Base-by-base conservation (phyloP, 2,329 filamentous ascomycete genomes). In the Tetracladium maxilliforme region DNA sequence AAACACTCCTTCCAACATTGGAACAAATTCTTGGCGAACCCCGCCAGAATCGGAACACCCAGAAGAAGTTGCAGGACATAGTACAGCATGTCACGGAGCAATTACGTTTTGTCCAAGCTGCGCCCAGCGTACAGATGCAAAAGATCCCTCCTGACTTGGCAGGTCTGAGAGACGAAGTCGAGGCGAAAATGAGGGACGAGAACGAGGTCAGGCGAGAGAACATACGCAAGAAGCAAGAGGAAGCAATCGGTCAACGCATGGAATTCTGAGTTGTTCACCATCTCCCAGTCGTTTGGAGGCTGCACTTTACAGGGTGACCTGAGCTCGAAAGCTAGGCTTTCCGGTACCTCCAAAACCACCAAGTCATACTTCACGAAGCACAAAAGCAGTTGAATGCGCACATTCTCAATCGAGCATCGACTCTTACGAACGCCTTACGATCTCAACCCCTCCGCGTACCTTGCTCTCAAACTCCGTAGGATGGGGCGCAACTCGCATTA, bases 1-100 rank as follows among this genome's bases (percentile, higher is more conserved):
- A 90, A 33, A 65, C 76, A 14, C 66, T 98, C 10, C 90, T 94
- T 44, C 90, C 90, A 1, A 77, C 80, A 4, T 65, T 95, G n/a
- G 70, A 79, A 40, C 64, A 76, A 44, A 70, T 74, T 21, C 45
- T 75, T 20, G 64, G 66, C 10, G 77, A 87, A 38, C 64, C 65
- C 23, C 58, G 67, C 26, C 71, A 75, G 42, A 94, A 94, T 45
- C 70, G 77, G 40, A 92, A 93, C 41, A 66, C 79, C 6, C 61
- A 68, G 24, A 77, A 84, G 41, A 78, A 82, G 32, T 57, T 93
- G 11, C 61, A 74, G 23, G 72, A 76, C 17, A 75, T 93, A 21
- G 64, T 92, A 4, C 64, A 77, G 43, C 73, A 81, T 30, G 74
- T 93, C 21, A 70, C 72, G 21, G 82, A 92, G 48, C 86, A 95